phyloP scores from a whole-genome alignment of 257 asterid species.

The Forsythia suspensa region DNA sequence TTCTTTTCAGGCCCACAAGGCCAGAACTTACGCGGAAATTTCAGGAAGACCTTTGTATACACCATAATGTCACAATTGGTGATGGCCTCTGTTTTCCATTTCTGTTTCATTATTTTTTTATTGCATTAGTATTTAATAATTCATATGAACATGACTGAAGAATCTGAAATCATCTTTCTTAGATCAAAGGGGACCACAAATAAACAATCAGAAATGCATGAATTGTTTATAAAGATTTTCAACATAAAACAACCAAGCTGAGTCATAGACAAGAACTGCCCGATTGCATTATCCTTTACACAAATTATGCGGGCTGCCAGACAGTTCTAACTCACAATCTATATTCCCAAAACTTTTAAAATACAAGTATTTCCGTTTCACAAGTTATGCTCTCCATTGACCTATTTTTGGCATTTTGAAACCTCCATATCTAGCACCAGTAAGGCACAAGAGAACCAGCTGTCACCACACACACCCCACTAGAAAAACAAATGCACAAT shows the following conservation, averaged over 20 bases:
- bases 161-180: slow-evolving; percentile 12
- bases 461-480: background rate
- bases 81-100: slow-evolving; percentile 90
- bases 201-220: slow-evolving; percentile 10
- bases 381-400: background rate
- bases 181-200: slow-evolving; percentile 22
- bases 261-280: background rate
- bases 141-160: slow-evolving; percentile 14
- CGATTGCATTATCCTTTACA: background rate
- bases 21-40: slow-evolving; percentile 82
- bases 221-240: background rate
- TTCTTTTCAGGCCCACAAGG: slow-evolving; percentile 85
- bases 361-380: background rate
- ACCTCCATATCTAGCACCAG: background rate
- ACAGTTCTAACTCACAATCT: background rate
- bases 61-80: slow-evolving; percentile 70
- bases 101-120: slow-evolving; percentile 47
- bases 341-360: background rate
- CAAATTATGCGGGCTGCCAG: background rate
- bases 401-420: background rate
- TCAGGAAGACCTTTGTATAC: slow-evolving; percentile 88
- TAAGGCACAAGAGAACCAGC: background rate
- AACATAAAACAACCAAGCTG: slow-evolving; percentile 8
- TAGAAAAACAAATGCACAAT: background rate
- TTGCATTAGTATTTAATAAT: slow-evolving; percentile 24